These are phyloP conservation scores for Uromyces viciae-fabae DNA, from an alignment of 1,284 basidiomycete species.

Conservation along the genomic window DNA sequence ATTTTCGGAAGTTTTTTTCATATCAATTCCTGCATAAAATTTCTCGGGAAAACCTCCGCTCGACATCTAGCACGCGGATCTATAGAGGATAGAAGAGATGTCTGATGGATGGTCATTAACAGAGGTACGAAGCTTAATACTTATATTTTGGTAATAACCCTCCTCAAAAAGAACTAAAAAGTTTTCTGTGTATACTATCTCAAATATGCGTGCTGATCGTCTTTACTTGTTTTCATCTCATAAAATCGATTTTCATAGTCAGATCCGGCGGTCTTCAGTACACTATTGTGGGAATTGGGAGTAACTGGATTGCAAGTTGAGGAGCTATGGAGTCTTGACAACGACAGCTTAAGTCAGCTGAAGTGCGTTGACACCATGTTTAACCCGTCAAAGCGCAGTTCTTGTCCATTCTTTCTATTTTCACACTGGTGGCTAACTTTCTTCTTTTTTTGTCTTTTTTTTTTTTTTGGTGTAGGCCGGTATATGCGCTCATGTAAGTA, in stretches of 20 bases:
- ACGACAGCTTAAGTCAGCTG: conserved; percentile 31
- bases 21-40: no score
- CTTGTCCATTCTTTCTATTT: not conserved
- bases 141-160: not conserved
- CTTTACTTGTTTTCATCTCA: not conserved
- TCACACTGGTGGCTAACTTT: not conserved
- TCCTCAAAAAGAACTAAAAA: not conserved
- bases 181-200: not conserved
- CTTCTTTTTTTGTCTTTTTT: not conserved
- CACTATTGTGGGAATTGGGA: conserved; percentile 57
- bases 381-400: not conserved
- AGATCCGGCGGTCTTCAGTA: conserved; percentile 58
- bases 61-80: no score
- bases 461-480: conserved; percentile 17
- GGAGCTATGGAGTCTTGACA: conserved; percentile 49
- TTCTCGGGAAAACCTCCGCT: no score
- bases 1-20: no score
- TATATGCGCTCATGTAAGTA: conserved; percentile 33
- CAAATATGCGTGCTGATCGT: not conserved
- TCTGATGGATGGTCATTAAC: conserved; percentile 41
- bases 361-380: not conserved
- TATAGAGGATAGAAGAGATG: conserved; percentile 16
- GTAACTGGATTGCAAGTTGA: conserved; percentile 58
- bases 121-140: not conserved
- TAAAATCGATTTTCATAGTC: conserved; percentile 6